Percentiles rank a stretch among this genome's conserved stretches.
These are phyloP conservation scores for Zymoseptoria passerinii DNA, from an alignment of 2,329 filamentous ascomycete genomes.

Conservation along the genomic window DNA sequence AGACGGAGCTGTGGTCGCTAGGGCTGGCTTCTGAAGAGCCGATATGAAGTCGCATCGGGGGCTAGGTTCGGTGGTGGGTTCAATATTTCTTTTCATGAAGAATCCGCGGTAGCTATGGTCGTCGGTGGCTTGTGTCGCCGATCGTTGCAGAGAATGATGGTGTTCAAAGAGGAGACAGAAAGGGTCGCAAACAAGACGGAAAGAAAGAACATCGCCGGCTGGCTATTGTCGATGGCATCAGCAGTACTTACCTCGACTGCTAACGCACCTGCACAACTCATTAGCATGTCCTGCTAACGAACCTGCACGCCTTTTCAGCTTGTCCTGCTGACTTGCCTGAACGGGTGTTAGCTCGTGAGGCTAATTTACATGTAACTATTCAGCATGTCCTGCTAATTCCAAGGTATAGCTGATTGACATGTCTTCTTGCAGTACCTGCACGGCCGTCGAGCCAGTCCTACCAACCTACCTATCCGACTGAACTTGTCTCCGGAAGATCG, in stretches of 20 bases:
- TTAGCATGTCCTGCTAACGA: too few relatives aligned
- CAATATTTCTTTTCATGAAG: neutral
- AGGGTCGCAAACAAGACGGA: neutral
- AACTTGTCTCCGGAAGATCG: too few relatives aligned
- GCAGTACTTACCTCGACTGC: neutral
- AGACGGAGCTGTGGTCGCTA: constrained; percentile 20
- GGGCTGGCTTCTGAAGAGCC: constrained; percentile 16
- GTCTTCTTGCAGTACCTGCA: too few relatives aligned
- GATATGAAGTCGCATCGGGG: neutral
- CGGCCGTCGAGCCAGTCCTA: too few relatives aligned
- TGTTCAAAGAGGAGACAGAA: neutral
- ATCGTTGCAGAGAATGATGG: neutral
- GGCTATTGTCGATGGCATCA: neutral
- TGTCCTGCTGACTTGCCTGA: too few relatives aligned
- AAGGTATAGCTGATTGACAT: too few relatives aligned
- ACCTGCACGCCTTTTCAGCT: too few relatives aligned
- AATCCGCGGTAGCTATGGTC: neutral
- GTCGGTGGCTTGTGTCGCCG: neutral
- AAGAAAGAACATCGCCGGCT: neutral
- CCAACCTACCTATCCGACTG: too few relatives aligned
- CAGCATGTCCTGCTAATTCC: too few relatives aligned
- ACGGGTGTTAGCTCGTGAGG: too few relatives aligned
- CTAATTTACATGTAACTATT: too few relatives aligned
- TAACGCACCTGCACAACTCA: too few relatives aligned
- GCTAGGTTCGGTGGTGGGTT: neutral